A percentile compares a stretch with the other conserved stretches of the same genome.
Evolutionary conservation across 1,284 basidiomycete species (phyloP).

Genomic region (Ceratobasidium sp.): DNA sequence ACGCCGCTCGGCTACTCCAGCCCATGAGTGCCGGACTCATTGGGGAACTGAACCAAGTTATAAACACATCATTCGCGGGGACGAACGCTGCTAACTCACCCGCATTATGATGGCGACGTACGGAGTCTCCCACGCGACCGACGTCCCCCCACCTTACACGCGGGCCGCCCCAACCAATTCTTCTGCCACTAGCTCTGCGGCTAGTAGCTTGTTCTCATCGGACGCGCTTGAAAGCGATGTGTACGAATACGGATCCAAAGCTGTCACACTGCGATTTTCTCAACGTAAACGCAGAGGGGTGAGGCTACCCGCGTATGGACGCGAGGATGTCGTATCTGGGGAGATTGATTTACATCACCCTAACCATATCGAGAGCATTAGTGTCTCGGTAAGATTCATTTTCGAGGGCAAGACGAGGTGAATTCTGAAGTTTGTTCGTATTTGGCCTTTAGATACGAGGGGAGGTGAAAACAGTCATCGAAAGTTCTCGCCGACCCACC

Average conservation of each 20-base stretch:
- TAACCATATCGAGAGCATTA: constrained; percentile 22
- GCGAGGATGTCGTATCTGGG: constrained; percentile 11
- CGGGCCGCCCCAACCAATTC: constrained; percentile 1
- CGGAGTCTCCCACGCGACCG: neutral
- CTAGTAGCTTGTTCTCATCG: constrained; percentile 33
- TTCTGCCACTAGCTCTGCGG: constrained; percentile 7
- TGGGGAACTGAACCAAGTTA: neutral
- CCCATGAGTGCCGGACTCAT: neutral
- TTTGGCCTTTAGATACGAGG: constrained; percentile 15
- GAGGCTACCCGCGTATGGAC: constrained; percentile 35
- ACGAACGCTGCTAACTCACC: neutral
- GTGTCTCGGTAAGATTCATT: constrained; percentile 20
- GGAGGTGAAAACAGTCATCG: constrained; percentile 33
- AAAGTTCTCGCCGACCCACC: constrained; percentile 26
- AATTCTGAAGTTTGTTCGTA: neutral
- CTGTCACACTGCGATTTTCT: constrained; percentile 17
- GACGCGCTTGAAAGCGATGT: neutral
- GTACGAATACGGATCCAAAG: constrained; percentile 28
- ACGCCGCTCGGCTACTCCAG: constrained; percentile 11
- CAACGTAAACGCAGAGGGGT: constrained; percentile 13
- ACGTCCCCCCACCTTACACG: constrained; percentile 25
- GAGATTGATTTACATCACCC: constrained; percentile 19
- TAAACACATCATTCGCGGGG: neutral
- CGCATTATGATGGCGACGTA: neutral
- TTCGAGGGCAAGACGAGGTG: too few species aligned